Evolutionary conservation across 2,329 filamentous ascomycete genomes (phyloP).

Genomic region (Colletotrichum cordylinicola): DNA sequence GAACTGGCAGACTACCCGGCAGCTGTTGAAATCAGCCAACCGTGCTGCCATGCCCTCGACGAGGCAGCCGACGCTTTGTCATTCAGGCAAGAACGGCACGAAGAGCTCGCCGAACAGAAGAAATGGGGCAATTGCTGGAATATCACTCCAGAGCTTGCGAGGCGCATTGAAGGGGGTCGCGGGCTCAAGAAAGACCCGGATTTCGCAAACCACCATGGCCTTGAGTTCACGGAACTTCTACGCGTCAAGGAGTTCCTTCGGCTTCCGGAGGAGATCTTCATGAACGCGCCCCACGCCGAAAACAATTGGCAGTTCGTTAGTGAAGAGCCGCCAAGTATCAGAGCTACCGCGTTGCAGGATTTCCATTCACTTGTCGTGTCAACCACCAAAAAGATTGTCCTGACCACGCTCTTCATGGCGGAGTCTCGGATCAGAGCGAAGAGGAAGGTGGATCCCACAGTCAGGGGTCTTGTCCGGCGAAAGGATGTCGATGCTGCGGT

Average conservation of each 20-base stretch:
- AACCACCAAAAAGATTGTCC: constrained; percentile 73
- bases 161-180: constrained; percentile 20
- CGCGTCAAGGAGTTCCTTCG: constrained; percentile 64
- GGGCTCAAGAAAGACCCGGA: not conserved
- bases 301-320: constrained; percentile 72
- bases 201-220: constrained; percentile 27
- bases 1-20: constrained; percentile 67
- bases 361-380: constrained; percentile 73
- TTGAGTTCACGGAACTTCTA: constrained; percentile 63
- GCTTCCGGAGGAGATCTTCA: constrained; percentile 73
- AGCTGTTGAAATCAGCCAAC: constrained; percentile 72
- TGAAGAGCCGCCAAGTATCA: constrained; percentile 71
- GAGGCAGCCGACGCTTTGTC: constrained; percentile 70
- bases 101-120: constrained; percentile 63
- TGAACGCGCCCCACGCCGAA: constrained; percentile 69
- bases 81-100: constrained; percentile 66
- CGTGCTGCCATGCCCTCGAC: constrained; percentile 72
- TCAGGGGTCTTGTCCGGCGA: constrained; percentile 38
- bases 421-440: constrained; percentile 69
- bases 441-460: constrained; percentile 29
- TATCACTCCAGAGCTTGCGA: constrained; percentile 52
- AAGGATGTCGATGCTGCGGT: constrained; percentile 57
- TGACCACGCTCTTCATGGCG: constrained; percentile 73
- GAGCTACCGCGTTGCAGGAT: constrained; percentile 77
- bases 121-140: constrained; percentile 73